phyloP scores from a whole-genome alignment of 2,329 filamentous ascomycete species.

The Talaromyces sp. region DNA sequence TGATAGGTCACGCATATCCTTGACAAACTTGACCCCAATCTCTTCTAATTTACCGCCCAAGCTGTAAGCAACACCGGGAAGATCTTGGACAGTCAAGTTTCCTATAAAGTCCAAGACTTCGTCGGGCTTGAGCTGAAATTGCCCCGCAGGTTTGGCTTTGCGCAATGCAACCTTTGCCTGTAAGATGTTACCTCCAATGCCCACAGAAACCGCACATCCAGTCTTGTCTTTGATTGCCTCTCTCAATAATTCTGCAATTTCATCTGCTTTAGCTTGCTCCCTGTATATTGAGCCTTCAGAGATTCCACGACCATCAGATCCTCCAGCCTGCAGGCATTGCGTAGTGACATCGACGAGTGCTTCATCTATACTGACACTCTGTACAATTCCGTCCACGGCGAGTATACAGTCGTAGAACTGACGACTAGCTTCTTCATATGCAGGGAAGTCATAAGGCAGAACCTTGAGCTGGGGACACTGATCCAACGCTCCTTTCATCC shows the following conservation, averaged over 20 bases:
- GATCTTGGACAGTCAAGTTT: conserved; percentile 67
- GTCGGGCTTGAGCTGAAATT: conserved; percentile 80
- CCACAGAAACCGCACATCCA: conserved; percentile 82
- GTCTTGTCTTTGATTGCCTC: conserved; percentile 67
- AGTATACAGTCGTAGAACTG: conserved; percentile 84
- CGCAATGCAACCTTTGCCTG: conserved; percentile 85
- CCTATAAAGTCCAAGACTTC: conserved; percentile 72
- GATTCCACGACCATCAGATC: conserved; percentile 60
- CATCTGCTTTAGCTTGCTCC: conserved; percentile 73
- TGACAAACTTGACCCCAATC: conserved; percentile 73
- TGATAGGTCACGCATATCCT: conserved; percentile 70
- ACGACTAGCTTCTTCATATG: conserved; percentile 85
- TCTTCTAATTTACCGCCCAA: conserved; percentile 84
- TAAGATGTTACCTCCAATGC: conserved; percentile 85
- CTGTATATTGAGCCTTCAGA: conserved; percentile 66
- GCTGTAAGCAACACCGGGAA: conserved; percentile 90
- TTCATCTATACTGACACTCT: conserved; percentile 96
- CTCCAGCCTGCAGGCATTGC: conserved; percentile 60
- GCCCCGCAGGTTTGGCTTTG: conserved; percentile 90
- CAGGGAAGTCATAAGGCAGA: conserved; percentile 91
- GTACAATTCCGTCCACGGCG: conserved; percentile 72
- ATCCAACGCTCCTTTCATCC: conserved; percentile 88
- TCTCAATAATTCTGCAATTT: conserved; percentile 64
- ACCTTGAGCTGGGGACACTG: conserved; percentile 82
- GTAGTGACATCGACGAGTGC: conserved; percentile 78